Evolutionary conservation across 257 asterid species (phyloP).

Genomic region (Solanum etuberosum): DNA sequence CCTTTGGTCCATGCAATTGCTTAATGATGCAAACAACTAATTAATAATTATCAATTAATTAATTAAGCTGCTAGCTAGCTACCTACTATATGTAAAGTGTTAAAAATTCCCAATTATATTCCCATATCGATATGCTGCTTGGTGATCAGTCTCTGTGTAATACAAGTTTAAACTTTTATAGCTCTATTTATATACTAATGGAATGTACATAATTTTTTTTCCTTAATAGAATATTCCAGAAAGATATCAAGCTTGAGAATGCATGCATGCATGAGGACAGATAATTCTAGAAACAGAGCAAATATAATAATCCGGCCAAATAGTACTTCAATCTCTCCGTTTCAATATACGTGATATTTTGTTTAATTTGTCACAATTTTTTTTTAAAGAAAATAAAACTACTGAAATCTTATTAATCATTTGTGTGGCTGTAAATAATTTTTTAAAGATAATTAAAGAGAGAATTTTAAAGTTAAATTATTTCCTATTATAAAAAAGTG

Average conservation of each 20-base stretch:
- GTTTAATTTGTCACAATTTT: no score
- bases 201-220: background rate
- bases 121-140: background rate
- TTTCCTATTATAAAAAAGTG: no score
- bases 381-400: no score
- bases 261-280: background rate
- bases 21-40: conserved; percentile 37
- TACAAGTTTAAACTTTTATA: background rate
- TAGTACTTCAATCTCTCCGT: no score
- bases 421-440: no score
- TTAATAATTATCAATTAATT: background rate
- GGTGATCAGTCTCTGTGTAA: background rate
- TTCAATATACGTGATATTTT: background rate
- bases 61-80: background rate
- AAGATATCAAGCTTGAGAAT: background rate
- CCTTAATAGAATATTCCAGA: background rate
- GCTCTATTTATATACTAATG: background rate
- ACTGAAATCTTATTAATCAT: no score
- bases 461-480: no score
- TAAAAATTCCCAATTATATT: background rate
- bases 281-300: background rate
- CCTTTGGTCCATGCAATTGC: conserved; percentile 77
- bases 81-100: background rate
- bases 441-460: no score
- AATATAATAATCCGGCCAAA: no score